Evolutionary conservation across 2,329 filamentous ascomycete genomes (phyloP).

Genomic region (Sporothrix luriei): DNA sequence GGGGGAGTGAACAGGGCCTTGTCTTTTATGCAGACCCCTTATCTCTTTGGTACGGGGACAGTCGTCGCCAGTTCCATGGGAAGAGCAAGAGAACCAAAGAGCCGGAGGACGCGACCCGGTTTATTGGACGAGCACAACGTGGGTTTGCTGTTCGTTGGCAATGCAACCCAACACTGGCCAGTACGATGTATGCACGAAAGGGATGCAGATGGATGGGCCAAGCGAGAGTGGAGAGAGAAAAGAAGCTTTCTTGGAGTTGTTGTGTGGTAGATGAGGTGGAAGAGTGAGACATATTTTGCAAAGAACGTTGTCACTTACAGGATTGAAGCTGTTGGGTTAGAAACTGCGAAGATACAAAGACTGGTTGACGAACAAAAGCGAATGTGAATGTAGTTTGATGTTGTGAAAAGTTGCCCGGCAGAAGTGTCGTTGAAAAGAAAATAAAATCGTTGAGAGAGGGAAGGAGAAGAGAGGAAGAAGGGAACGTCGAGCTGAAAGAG

Average conservation of each 20-base stretch:
- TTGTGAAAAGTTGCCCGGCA: conserved; percentile 5
- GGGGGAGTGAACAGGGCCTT: not conserved
- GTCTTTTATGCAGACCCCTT: conserved; percentile 24
- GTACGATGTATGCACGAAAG: not conserved
- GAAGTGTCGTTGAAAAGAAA: not conserved
- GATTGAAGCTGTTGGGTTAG: not conserved
- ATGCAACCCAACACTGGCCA: conserved; percentile 12
- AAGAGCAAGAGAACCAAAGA: not conserved
- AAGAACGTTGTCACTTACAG: conserved; percentile 9
- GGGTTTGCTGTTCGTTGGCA: not conserved
- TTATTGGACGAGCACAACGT: conserved; percentile 9
- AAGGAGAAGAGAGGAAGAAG: conserved; percentile 17
- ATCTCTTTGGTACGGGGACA: not conserved
- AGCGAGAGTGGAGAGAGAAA: not conserved
- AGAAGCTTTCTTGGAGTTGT: not conserved
- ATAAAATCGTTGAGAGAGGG: conserved; percentile 5
- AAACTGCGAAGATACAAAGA: not conserved
- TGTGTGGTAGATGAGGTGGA: not conserved
- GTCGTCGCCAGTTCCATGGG: not conserved
- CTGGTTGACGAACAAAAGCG: conserved; percentile 1
- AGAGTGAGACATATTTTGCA: not conserved
- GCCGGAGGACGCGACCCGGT: not conserved
- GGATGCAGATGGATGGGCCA: not conserved
- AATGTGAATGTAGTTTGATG: conserved; percentile 4
- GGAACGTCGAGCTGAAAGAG: not conserved